Conservation (phyloP, 768 basidiomycete species). For the Lactarius akahatsu region DNA sequence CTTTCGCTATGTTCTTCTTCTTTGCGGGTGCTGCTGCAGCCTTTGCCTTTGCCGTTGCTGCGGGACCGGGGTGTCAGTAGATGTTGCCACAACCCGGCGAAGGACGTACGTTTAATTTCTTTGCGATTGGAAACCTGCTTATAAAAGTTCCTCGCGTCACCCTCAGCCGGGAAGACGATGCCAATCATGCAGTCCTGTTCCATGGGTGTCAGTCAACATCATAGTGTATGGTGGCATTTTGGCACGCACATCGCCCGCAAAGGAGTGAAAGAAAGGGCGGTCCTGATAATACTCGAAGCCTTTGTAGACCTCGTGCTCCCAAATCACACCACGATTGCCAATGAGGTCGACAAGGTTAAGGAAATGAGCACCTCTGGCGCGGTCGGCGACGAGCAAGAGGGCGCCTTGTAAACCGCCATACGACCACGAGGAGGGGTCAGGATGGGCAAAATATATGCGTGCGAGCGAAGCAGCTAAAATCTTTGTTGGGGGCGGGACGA, state of each 20-base stretch:
- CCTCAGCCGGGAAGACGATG: conserved; percentile 84
- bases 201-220: not conserved
- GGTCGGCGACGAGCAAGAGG: conserved; percentile 68
- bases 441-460: conserved; percentile 88
- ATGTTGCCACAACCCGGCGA: not conserved
- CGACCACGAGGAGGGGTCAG: conserved; percentile 72
- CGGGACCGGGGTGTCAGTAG: not conserved
- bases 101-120: conserved; percentile 42
- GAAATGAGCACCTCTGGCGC: conserved; percentile 50
- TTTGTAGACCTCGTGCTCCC: conserved; percentile 90
- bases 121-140: conserved; percentile 81
- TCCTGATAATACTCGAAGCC: conserved; percentile 81
- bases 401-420: conserved; percentile 89
- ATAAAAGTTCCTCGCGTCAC: conserved; percentile 78
- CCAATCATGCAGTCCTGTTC: conserved; percentile 85
- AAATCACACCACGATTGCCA: conserved; percentile 84
- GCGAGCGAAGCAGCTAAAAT: conserved; percentile 79
- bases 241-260: conserved; percentile 83
- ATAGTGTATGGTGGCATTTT: not conserved
- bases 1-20: conserved; percentile 58
- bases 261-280: conserved; percentile 88
- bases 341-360: conserved; percentile 82
- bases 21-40: conserved; percentile 46
- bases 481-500: conserved; percentile 58
- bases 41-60: conserved; percentile 46